phyloP scores from a whole-genome alignment of 2,329 filamentous ascomycete species.

The Plectosphaerella plurivora region DNA sequence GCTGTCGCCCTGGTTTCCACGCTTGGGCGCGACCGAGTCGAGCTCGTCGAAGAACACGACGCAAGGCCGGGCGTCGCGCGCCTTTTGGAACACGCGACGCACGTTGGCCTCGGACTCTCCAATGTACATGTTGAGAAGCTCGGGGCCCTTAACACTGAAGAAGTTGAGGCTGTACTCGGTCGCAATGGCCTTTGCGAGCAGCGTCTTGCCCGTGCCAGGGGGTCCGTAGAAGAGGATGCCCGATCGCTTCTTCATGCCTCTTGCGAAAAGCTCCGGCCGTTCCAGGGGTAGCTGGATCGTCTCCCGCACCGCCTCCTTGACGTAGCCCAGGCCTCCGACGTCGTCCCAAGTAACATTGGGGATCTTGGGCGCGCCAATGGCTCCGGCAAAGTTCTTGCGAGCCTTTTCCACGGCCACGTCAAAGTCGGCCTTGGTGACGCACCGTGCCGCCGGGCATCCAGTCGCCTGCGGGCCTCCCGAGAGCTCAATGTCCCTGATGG shows the following conservation, averaged over 20 bases:
- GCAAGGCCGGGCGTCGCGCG: conserved; percentile 79
- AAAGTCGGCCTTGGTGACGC: conserved; percentile 79
- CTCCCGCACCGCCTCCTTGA: conserved; percentile 95
- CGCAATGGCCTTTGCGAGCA: conserved; percentile 89
- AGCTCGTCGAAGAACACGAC: conserved; percentile 93
- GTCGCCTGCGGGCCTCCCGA: conserved; percentile 82
- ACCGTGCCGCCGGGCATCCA: conserved; percentile 73
- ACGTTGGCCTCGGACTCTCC: conserved; percentile 93
- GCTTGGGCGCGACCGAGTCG: conserved; percentile 90
- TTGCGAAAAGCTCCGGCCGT: conserved; percentile 88
- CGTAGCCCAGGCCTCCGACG: conserved; percentile 86
- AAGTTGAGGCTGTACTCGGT: conserved; percentile 94
- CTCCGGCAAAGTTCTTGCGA: conserved; percentile 95
- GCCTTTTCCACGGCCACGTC: conserved; percentile 92
- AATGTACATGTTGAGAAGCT: conserved; percentile 94
- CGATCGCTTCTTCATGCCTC: conserved; percentile 96
- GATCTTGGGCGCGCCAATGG: conserved; percentile 96
- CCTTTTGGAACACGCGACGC: conserved; percentile 80
- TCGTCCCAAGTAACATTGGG: conserved; percentile 96
- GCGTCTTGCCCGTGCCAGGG: conserved; percentile 85
- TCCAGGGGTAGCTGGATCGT: conserved; percentile 93
- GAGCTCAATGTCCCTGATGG: conserved; percentile 77
- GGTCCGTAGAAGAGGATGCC: conserved; percentile 86
- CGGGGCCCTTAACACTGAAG: conserved; percentile 89
- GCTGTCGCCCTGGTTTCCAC: conserved; percentile 94